Conservation (phyloP, 164 flowering plant genomes). For the Nelumbo lutea region DNA sequence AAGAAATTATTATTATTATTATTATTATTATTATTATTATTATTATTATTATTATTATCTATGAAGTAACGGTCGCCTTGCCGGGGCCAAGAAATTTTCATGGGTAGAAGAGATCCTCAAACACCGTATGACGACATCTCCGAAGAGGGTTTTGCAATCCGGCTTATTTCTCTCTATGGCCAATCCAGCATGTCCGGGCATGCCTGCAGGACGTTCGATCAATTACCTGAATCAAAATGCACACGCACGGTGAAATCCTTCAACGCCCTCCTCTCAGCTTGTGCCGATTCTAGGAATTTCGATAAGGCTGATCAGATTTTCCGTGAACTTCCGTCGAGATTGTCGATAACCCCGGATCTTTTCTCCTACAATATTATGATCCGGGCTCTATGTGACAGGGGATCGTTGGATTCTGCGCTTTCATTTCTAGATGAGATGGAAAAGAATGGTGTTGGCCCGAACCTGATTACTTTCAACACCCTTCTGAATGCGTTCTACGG, state of each 20-base stretch:
- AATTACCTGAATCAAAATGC: constrained; percentile 44
- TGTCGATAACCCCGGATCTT: constrained; percentile 28
- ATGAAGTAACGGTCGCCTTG: constrained; percentile 27
- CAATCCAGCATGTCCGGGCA: constrained; percentile 37
- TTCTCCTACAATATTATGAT: constrained; percentile 38
- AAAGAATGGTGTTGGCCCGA: constrained; percentile 28
- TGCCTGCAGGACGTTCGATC: constrained; percentile 48
- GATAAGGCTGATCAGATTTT: constrained; percentile 33
- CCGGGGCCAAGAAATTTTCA: constrained; percentile 18
- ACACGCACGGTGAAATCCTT: constrained; percentile 32
- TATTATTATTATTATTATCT: constrained; percentile 3
- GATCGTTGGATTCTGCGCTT: constrained; percentile 31
- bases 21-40: no score
- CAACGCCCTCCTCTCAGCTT: constrained; percentile 46
- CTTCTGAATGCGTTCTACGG: constrained; percentile 30
- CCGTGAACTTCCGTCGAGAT: constrained; percentile 19
- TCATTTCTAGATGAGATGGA: constrained; percentile 36
- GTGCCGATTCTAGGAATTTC: constrained; percentile 24
- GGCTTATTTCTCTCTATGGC: constrained; percentile 30
- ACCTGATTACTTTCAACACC: constrained; percentile 38
- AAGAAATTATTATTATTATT: no score
- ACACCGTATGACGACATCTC: constrained; percentile 24
- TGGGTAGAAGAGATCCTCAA: constrained; percentile 35
- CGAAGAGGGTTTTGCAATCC: constrained; percentile 25
- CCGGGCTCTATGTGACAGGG: constrained; percentile 34